phyloP scores from a whole-genome alignment of 129 eudicot genomes.

The Solidago caesia region DNA sequence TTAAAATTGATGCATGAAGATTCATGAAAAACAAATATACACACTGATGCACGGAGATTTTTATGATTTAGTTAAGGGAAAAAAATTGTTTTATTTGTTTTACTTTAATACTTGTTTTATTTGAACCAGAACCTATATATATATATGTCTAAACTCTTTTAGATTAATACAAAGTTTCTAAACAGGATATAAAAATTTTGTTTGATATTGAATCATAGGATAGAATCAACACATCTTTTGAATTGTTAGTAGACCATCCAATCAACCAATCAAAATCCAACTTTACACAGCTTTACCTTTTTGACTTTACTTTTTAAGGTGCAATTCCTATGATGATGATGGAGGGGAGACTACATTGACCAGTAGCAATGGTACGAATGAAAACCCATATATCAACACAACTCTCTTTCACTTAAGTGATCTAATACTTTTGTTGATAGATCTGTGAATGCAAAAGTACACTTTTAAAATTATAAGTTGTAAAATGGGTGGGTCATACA shows the following conservation, averaged over 20 bases:
- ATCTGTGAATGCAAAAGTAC: background rate
- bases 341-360: conserved; percentile 33
- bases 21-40: too few species aligned
- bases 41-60: too few species aligned
- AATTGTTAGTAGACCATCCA: background rate
- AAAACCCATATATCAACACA: conserved; percentile 81
- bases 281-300: conserved; percentile 27
- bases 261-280: conserved; percentile 17
- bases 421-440: background rate
- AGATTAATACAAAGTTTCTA: background rate
- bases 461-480: background rate
- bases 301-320: conserved; percentile 29
- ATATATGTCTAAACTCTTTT: too few species aligned
- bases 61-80: too few species aligned
- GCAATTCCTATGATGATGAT: conserved; percentile 30
- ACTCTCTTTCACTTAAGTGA: background rate
- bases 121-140: too few species aligned
- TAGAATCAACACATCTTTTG: conserved; percentile 21
- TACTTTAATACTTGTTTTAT: too few species aligned
- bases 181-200: background rate
- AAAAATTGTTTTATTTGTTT: too few species aligned
- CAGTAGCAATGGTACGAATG: conserved; percentile 53
- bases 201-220: background rate
- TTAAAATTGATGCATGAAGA: too few species aligned
- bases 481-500: background rate